Percentiles rank a stretch among this genome's conserved stretches.
These are phyloP conservation scores for Euryodendron excelsum DNA, from an alignment of 148 eudicot species.

Conservation along the genomic window DNA sequence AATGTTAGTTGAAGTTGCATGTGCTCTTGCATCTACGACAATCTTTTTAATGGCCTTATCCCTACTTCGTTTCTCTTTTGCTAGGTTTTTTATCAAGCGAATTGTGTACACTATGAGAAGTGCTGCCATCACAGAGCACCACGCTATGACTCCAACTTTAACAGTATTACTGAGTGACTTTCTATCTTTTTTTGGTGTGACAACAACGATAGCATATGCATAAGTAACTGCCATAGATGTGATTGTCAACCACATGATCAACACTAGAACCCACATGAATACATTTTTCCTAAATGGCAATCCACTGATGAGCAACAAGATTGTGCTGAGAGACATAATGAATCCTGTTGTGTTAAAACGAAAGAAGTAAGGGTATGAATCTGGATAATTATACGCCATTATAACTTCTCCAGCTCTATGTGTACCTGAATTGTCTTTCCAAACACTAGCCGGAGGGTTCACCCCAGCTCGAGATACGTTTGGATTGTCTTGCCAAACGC, in stretches of 20 bases:
- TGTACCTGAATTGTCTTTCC: constrained; percentile 31
- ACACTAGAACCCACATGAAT: neutral
- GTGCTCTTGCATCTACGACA: too few relatives aligned
- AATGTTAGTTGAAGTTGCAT: too few relatives aligned
- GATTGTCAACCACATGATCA: constrained; percentile 3
- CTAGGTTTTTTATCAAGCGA: neutral
- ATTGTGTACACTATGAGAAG: neutral
- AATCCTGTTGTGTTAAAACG: constrained; percentile 16
- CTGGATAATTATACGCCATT: neutral
- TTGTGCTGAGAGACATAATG: constrained; percentile 5
- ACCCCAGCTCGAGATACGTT: too few relatives aligned
- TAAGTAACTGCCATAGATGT: neutral
- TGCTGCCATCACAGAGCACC: neutral
- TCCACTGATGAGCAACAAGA: constrained; percentile 3
- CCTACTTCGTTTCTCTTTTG: too few relatives aligned
- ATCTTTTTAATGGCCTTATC: too few relatives aligned
- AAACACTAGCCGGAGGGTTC: constrained; percentile 41
- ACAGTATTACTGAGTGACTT: neutral
- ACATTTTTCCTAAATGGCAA: neutral
- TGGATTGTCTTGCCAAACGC: neutral
- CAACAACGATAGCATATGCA: neutral
- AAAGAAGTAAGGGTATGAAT: neutral
- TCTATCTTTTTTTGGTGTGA: neutral
- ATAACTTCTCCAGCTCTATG: constrained; percentile 15
- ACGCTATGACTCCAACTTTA: neutral